Conservation (phyloP, 2,329 filamentous ascomycete species). For the Penicillium sclerotiorum region DNA sequence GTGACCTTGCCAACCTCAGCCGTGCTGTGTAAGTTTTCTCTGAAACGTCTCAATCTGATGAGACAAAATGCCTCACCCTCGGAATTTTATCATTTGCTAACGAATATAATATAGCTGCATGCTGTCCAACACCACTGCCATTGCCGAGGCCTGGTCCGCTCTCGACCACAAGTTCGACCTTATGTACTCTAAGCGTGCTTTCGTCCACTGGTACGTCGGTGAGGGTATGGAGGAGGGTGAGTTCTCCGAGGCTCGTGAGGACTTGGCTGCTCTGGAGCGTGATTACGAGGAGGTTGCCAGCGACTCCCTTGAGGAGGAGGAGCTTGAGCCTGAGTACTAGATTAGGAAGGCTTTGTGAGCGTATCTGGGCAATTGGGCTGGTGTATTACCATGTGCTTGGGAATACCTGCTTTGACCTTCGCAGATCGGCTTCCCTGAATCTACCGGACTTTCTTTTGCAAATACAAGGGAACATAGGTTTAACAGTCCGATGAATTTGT, state of each 20-base stretch:
- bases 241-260: slow-evolving; percentile 98
- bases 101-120: slow-evolving; percentile 69
- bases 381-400: slow-evolving; percentile 25
- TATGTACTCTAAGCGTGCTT: slow-evolving; percentile 99
- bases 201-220: slow-evolving; percentile 99
- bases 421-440: slow-evolving; percentile 27
- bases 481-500: slow-evolving; percentile 36
- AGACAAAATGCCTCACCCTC: no score
- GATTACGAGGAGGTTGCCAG: slow-evolving; percentile 99
- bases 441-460: slow-evolving; percentile 32
- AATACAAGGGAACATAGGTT: slow-evolving; percentile 43
- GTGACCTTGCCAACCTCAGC: slow-evolving; percentile 96
- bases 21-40: slow-evolving; percentile 91
- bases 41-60: no score
- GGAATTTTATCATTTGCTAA: not conserved
- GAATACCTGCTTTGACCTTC: slow-evolving; percentile 26
- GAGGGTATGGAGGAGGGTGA: slow-evolving; percentile 99
- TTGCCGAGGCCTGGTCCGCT: slow-evolving; percentile 96
- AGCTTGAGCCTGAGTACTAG: slow-evolving; percentile 92
- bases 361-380: slow-evolving; percentile 21
- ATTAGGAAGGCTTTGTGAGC: slow-evolving; percentile 27
- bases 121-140: slow-evolving; percentile 91
- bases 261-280: slow-evolving; percentile 94
- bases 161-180: slow-evolving; percentile 98
- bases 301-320: slow-evolving; percentile 84